Percentiles rank a stretch among this genome's conserved stretches.
These are phyloP conservation scores for Solanum hybrid DNA, from an alignment of 305 asterid genomes.

Conservation along the genomic window DNA sequence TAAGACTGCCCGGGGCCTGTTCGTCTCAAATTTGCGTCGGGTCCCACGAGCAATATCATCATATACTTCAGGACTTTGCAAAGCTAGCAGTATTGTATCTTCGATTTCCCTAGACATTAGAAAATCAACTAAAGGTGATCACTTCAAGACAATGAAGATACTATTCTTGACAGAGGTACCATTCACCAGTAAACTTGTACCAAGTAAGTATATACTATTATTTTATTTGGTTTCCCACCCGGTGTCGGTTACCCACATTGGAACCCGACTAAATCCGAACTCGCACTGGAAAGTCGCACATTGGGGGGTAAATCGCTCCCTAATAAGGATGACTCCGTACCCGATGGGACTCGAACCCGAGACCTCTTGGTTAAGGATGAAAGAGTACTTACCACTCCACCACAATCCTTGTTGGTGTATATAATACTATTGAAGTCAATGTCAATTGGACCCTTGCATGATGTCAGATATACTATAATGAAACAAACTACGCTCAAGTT, in stretches of 20 bases:
- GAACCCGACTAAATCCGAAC: neutral
- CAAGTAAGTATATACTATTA: neutral
- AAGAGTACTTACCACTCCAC: neutral
- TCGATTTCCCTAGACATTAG: slow-evolving; percentile 57
- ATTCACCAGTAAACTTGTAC: neutral
- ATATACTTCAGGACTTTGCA: slow-evolving; percentile 87
- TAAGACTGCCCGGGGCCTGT: slow-evolving; percentile 91
- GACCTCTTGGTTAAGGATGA: neutral
- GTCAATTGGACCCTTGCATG: neutral
- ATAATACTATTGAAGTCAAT: neutral
- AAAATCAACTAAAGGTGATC: neutral
- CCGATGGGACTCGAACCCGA: neutral
- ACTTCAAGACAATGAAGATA: neutral
- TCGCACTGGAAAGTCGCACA: neutral
- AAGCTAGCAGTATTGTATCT: slow-evolving; percentile 82
- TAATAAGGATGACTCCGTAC: neutral
- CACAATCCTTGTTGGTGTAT: neutral
- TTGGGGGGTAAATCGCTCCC: neutral
- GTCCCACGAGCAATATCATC: slow-evolving; percentile 95
- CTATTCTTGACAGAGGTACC: neutral
- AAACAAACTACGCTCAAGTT: neutral
- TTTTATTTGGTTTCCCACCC: neutral
- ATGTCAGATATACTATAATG: neutral
- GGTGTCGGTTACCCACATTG: neutral
- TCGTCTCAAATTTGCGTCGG: slow-evolving; percentile 83